Conservation (phyloP, 2,329 filamentous ascomycete species). For the Rhinocladiella mackenziei region DNA sequence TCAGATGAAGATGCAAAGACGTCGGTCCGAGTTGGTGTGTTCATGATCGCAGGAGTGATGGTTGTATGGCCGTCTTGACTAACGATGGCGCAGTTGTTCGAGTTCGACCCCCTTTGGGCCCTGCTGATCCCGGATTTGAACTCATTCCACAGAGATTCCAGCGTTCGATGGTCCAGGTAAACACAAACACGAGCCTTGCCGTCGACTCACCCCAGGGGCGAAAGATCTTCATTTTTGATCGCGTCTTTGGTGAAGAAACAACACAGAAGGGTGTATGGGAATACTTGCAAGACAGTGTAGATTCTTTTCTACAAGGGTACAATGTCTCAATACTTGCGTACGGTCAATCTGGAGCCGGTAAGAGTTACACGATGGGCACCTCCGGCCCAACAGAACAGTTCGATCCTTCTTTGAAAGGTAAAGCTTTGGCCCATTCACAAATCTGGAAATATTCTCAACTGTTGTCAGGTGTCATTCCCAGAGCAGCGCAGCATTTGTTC, state of each 20-base stretch:
- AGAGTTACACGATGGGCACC: constrained; percentile 98
- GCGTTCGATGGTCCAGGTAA: constrained; percentile 84
- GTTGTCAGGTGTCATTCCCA: constrained; percentile 81
- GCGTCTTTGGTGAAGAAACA: constrained; percentile 80
- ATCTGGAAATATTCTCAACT: constrained; percentile 1
- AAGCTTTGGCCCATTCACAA: constrained; percentile 35
- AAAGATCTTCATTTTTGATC: constrained; percentile 95
- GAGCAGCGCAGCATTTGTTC: constrained; percentile 81
- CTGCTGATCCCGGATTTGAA: constrained; percentile 86
- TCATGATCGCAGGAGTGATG: not conserved
- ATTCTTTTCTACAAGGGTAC: constrained; percentile 89
- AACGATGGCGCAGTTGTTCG: constrained; percentile 66
- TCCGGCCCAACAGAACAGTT: constrained; percentile 76
- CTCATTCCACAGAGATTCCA: constrained; percentile 95
- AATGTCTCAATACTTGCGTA: constrained; percentile 97
- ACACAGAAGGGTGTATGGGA: constrained; percentile 90
- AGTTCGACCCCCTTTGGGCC: constrained; percentile 78
- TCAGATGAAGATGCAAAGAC: constrained; percentile 89
- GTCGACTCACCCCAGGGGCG: constrained; percentile 89
- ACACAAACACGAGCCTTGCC: constrained; percentile 74
- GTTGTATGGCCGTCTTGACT: constrained; percentile 5
- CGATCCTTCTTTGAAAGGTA: constrained; percentile 72
- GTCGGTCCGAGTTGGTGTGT: constrained; percentile 90
- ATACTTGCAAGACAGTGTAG: constrained; percentile 85
- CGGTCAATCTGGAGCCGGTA: constrained; percentile 93